These are phyloP conservation scores for Alternaria viburni DNA, from an alignment of 2,329 filamentous ascomycete species.

Conservation along the genomic window DNA sequence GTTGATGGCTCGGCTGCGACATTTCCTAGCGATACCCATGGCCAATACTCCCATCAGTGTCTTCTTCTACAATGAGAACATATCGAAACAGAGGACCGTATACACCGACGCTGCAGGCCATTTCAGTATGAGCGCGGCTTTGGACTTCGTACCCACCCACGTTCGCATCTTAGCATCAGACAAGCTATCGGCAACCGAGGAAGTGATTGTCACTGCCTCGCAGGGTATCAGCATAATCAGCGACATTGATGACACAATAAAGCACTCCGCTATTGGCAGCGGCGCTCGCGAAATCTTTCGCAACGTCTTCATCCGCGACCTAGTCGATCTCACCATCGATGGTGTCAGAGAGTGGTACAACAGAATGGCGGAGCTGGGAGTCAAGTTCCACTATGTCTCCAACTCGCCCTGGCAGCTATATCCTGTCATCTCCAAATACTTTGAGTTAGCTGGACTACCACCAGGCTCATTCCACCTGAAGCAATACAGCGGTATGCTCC, in stretches of 20 bases:
- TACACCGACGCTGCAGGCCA: slow-evolving; percentile 88
- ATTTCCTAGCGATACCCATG: slow-evolving; percentile 86
- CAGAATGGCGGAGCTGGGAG: slow-evolving; percentile 76
- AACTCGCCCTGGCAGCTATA: slow-evolving; percentile 99
- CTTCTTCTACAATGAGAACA: slow-evolving; percentile 90
- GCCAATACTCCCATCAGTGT: slow-evolving; percentile 80
- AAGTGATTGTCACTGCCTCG: slow-evolving; percentile 77
- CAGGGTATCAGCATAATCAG: slow-evolving; percentile 90
- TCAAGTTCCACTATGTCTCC: slow-evolving; percentile 95
- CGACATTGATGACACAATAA: slow-evolving; percentile 97
- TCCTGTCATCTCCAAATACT: slow-evolving; percentile 85
- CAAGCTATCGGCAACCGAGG: slow-evolving; percentile 78
- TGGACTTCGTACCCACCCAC: slow-evolving; percentile 91
- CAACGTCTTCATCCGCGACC: slow-evolving; percentile 90
- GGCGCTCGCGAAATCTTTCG: slow-evolving; percentile 94
- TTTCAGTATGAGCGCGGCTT: slow-evolving; percentile 77
- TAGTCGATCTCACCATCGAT: slow-evolving; percentile 80
- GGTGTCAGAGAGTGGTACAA: slow-evolving; percentile 92
- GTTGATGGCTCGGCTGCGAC: slow-evolving; percentile 83
- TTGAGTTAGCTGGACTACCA: slow-evolving; percentile 79
- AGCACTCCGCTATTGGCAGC: slow-evolving; percentile 86
- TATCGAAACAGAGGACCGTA: slow-evolving; percentile 83
- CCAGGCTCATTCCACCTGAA: slow-evolving; percentile 93
- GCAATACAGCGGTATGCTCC: slow-evolving; percentile 94
- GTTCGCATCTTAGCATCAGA: slow-evolving; percentile 87